These are phyloP conservation scores for Mayamaea pseudoterrestris DNA, from an alignment of 108 stramenopile genomes.

Conservation along the genomic window DNA sequence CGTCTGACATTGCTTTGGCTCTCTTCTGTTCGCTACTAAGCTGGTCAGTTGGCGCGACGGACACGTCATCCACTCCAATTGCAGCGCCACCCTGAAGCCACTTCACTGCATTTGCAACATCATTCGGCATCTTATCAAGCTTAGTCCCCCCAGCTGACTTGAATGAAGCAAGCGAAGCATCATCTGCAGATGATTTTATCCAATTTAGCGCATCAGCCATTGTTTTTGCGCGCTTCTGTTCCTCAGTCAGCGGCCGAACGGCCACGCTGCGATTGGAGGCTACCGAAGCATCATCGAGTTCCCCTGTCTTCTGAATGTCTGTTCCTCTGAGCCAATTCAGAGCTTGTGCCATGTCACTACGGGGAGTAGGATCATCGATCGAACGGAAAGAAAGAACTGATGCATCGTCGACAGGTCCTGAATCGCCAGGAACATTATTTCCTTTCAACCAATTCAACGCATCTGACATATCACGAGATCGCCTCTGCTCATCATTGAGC, in stretches of 20 bases:
- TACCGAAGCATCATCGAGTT: not conserved
- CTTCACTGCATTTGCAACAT: too few relatives aligned
- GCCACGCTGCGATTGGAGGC: not conserved
- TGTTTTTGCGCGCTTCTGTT: conserved; percentile 2
- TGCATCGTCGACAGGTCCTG: conserved; percentile 6
- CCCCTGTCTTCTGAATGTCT: not conserved
- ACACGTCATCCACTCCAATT: too few relatives aligned
- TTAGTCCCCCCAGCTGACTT: too few relatives aligned
- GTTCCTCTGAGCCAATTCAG: conserved; percentile 2
- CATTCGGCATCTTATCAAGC: too few relatives aligned
- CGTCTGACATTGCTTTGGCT: conserved; percentile 8
- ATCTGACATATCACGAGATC: conserved; percentile 13
- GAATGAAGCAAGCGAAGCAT: too few relatives aligned
- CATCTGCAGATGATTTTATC: too few relatives aligned
- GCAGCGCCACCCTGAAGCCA: too few relatives aligned
- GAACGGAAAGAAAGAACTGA: not conserved
- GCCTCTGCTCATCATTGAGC: conserved; percentile 7
- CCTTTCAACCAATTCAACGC: conserved; percentile 18
- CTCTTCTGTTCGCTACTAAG: not conserved
- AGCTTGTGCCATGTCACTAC: not conserved
- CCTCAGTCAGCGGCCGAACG: not conserved
- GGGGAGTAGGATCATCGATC: not conserved
- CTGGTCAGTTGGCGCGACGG: not conserved
- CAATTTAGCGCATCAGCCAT: conserved; percentile 1
- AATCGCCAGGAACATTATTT: conserved; percentile 9